Evolutionary conservation across 2,329 filamentous ascomycete species (phyloP).

Genomic region (Fusarium oligoseptatum): DNA sequence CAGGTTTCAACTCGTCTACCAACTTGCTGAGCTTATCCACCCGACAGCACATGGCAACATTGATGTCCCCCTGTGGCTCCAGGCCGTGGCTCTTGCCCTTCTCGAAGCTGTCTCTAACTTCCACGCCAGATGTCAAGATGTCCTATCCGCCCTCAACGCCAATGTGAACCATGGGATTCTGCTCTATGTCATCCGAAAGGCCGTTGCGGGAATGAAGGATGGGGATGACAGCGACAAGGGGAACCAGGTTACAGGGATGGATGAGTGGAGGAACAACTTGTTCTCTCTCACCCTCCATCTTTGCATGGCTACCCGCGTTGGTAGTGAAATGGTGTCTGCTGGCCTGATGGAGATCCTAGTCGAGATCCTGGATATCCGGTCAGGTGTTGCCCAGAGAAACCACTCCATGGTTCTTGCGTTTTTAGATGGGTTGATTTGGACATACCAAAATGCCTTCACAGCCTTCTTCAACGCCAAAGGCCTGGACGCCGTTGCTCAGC

Average conservation of each 20-base stretch:
- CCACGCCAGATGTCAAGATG: constrained; percentile 81
- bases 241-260: constrained; percentile 74
- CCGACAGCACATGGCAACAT: constrained; percentile 78
- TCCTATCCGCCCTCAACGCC: constrained; percentile 90
- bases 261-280: constrained; percentile 91
- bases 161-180: constrained; percentile 97
- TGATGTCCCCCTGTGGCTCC: constrained; percentile 79
- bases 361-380: constrained; percentile 87
- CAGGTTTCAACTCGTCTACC: constrained; percentile 89
- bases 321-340: constrained; percentile 86
- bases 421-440: constrained; percentile 88
- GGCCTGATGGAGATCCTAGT: constrained; percentile 91
- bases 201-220: constrained; percentile 82
- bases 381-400: constrained; percentile 83
- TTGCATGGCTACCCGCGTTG: constrained; percentile 79
- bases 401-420: constrained; percentile 89
- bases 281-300: constrained; percentile 90
- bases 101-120: constrained; percentile 89
- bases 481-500: constrained; percentile 88
- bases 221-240: constrained; percentile 67
- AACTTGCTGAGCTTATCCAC: constrained; percentile 91
- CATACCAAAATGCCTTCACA: constrained; percentile 85
- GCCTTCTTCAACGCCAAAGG: constrained; percentile 86
- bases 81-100: constrained; percentile 84
- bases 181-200: constrained; percentile 92